Evolutionary conservation across 768 basidiomycete genomes (phyloP).

Genomic region (Auricularia sp.): DNA sequence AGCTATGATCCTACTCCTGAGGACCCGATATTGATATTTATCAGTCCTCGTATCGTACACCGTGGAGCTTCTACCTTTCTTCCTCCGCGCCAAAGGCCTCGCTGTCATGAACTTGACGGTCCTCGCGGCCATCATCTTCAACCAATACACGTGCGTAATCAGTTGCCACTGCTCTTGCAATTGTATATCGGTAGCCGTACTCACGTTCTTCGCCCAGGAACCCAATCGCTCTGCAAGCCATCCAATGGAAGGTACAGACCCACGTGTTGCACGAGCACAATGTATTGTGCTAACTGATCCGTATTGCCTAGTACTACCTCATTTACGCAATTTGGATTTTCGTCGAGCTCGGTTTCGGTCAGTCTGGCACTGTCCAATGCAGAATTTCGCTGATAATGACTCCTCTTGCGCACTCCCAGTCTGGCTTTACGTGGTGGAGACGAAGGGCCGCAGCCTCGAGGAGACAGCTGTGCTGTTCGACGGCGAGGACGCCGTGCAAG

Average conservation of each 20-base stretch:
- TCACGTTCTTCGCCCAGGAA: slow-evolving; percentile 3
- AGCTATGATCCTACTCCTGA: neutral
- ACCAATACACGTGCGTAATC: slow-evolving; percentile 12
- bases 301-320: slow-evolving; percentile 2
- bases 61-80: slow-evolving; percentile 25
- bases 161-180: neutral
- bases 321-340: slow-evolving; percentile 5
- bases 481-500: slow-evolving; percentile 10
- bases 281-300: neutral
- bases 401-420: neutral
- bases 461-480: slow-evolving; percentile 17
- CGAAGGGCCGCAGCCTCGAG: slow-evolving; percentile 16
- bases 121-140: slow-evolving; percentile 23
- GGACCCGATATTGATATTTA: neutral
- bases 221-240: slow-evolving; percentile 14
- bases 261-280: neutral
- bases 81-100: slow-evolving; percentile 23
- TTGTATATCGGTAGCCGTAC: no score
- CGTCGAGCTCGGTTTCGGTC: slow-evolving; percentile 1
- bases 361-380: neutral
- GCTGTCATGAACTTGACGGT: slow-evolving; percentile 9
- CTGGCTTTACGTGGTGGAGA: slow-evolving; percentile 9
- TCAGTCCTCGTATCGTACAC: slow-evolving; percentile 11
- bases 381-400: neutral
- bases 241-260: slow-evolving; percentile 11